Conservation (phyloP, 805 yeast species). For the Saccharomycopsis fermentans region DNA sequence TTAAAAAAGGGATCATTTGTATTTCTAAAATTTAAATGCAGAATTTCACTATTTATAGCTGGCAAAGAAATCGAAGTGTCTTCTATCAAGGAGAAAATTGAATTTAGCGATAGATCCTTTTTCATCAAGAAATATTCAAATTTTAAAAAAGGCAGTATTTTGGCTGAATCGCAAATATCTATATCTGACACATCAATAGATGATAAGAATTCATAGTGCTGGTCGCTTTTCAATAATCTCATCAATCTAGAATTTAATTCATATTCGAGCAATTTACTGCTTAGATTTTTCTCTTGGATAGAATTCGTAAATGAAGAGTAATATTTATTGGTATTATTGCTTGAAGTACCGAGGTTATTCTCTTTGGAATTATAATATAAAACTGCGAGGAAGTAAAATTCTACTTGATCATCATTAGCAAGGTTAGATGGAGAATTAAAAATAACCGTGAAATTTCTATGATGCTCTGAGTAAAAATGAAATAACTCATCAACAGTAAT, state of each 20-base stretch:
- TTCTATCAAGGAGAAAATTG: background rate
- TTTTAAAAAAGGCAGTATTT: background rate
- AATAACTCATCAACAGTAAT: background rate
- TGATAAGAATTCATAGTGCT: background rate
- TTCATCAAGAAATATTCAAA: background rate
- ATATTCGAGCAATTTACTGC: background rate
- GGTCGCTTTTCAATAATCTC: background rate
- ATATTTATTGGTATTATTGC: background rate
- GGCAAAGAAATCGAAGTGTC: background rate
- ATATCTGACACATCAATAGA: background rate
- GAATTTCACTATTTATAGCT: background rate
- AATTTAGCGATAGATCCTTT: background rate
- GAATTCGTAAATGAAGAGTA: background rate
- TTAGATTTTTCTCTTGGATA: background rate
- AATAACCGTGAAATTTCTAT: background rate
- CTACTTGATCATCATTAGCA: background rate
- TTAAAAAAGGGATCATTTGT: background rate
- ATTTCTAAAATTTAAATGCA: background rate
- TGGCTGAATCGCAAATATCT: background rate
- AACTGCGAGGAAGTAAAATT: background rate
- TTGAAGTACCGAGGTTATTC: background rate
- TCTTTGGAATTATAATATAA: background rate
- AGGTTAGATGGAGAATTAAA: background rate
- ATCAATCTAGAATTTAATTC: background rate
- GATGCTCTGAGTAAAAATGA: background rate